Percentiles rank a stretch among this genome's conserved stretches.
Conservation (phyloP, 768 basidiomycete genomes). For the Cubamyces lactineus region DNA sequence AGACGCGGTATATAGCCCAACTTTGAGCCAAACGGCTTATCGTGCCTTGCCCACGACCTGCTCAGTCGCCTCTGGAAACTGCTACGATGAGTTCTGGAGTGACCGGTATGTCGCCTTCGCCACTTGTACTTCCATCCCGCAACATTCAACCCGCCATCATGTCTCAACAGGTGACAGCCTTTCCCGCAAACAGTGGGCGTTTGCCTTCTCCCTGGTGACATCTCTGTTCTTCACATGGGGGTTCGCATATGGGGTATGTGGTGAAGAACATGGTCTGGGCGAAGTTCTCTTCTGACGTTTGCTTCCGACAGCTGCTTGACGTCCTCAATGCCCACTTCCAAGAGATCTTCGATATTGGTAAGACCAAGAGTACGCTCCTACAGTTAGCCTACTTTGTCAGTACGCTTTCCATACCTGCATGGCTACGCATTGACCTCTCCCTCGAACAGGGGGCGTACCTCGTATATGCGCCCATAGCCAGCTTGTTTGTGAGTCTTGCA, state of each 20-base stretch:
- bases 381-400: slow-evolving; percentile 73
- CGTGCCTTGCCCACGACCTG: slow-evolving; percentile 17
- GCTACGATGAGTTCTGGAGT: slow-evolving; percentile 44
- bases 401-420: background rate
- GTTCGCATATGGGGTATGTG: slow-evolving; percentile 64
- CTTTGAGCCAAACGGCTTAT: background rate
- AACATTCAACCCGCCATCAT: background rate
- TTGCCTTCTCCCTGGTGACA: slow-evolving; percentile 70
- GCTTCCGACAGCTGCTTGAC: slow-evolving; percentile 54
- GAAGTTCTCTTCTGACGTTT: slow-evolving; percentile 30
- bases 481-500: slow-evolving; percentile 52
- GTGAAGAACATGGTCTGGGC: background rate
- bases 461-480: slow-evolving; percentile 60
- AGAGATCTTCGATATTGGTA: slow-evolving; percentile 64
- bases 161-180: slow-evolving; percentile 44
- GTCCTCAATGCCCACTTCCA: slow-evolving; percentile 78
- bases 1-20: slow-evolving; percentile 22
- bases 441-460: slow-evolving; percentile 59
- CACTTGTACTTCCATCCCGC: background rate
- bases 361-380: slow-evolving; percentile 72
- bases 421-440: background rate
- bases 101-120: slow-evolving; percentile 40
- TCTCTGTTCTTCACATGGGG: slow-evolving; percentile 82
- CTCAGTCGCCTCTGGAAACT: slow-evolving; percentile 7
- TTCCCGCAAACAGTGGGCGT: slow-evolving; percentile 50